Evolutionary conservation across 345 rosid genomes (phyloP).

Genomic region (Pelargonium nanum): DNA sequence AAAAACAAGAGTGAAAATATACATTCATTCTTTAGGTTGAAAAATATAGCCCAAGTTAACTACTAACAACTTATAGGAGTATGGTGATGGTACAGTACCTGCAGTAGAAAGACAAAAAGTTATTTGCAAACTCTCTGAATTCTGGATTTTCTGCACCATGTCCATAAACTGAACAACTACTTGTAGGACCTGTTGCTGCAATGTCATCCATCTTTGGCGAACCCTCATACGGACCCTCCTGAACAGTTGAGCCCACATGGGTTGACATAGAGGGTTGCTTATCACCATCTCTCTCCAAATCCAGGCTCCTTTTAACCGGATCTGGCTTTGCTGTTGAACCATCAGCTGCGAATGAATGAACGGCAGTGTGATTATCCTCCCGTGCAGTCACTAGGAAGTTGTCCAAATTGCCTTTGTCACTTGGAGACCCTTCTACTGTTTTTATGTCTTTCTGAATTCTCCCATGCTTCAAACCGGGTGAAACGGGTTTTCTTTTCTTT

Average conservation of each 20-base stretch:
- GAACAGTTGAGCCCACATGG: constrained; percentile 10
- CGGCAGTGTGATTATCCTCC: constrained; percentile 19
- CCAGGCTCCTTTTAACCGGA: constrained; percentile 36
- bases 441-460: constrained; percentile 43
- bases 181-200: constrained; percentile 18
- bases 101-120: constrained; percentile 84
- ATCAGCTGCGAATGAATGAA: constrained; percentile 10
- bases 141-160: constrained; percentile 32
- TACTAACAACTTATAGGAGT: neutral
- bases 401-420: constrained; percentile 59
- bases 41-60: neutral
- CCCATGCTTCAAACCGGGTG: constrained; percentile 54
- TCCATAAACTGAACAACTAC: constrained; percentile 18
- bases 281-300: constrained; percentile 28
- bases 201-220: constrained; percentile 25
- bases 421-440: constrained; percentile 43
- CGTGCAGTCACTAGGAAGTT: constrained; percentile 46
- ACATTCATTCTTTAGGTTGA: neutral
- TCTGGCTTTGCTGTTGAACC: constrained; percentile 26
- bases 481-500: constrained; percentile 60
- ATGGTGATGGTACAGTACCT: constrained; percentile 37
- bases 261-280: constrained; percentile 14
- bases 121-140: constrained; percentile 59
- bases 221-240: constrained; percentile 25
- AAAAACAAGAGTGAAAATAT: neutral